Percentiles rank a stretch among this genome's conserved stretches.
phyloP scores from a whole-genome alignment of 1,139 yeast genomes.

The Yamadazyma sp. region DNA sequence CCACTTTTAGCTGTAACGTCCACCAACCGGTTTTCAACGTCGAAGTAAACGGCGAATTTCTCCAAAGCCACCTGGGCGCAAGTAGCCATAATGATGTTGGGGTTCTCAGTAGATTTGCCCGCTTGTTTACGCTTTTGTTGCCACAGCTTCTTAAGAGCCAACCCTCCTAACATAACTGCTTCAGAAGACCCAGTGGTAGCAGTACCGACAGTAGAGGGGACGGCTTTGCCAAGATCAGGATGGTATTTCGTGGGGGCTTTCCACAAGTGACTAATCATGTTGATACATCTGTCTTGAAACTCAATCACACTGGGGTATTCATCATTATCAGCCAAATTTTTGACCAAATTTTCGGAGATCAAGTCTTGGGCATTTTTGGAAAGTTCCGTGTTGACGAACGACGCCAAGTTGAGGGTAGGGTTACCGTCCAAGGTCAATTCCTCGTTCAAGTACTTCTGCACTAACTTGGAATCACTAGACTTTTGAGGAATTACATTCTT shows the following conservation, averaged over 20 bases:
- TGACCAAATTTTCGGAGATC: constrained; percentile 69
- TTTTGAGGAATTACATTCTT: constrained; percentile 57
- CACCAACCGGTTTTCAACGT: constrained; percentile 79
- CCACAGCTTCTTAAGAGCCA: constrained; percentile 91
- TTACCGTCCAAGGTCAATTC: constrained; percentile 82
- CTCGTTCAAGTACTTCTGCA: constrained; percentile 65
- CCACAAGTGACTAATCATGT: constrained; percentile 81
- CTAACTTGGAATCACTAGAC: constrained; percentile 53
- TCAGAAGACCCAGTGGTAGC: constrained; percentile 95
- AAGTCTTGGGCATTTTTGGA: constrained; percentile 48
- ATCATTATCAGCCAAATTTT: constrained; percentile 89
- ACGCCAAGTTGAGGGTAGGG: constrained; percentile 82
- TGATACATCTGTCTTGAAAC: constrained; percentile 76
- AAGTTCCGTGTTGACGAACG: constrained; percentile 79
- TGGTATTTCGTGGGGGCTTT: constrained; percentile 54
- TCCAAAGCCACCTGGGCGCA: constrained; percentile 94
- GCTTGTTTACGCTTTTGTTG: constrained; percentile 60
- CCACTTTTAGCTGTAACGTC: constrained; percentile 61
- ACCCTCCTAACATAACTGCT: constrained; percentile 90
- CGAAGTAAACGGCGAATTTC: constrained; percentile 91
- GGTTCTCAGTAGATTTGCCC: constrained; percentile 62
- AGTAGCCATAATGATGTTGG: constrained; percentile 91
- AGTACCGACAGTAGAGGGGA: constrained; percentile 66
- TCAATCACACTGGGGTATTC: constrained; percentile 88
- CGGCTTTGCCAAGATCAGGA: constrained; percentile 25